Evolutionary conservation across 163 green algal genomes (phyloP).

Genomic region (Coccomyxa subellipsoidea): DNA sequence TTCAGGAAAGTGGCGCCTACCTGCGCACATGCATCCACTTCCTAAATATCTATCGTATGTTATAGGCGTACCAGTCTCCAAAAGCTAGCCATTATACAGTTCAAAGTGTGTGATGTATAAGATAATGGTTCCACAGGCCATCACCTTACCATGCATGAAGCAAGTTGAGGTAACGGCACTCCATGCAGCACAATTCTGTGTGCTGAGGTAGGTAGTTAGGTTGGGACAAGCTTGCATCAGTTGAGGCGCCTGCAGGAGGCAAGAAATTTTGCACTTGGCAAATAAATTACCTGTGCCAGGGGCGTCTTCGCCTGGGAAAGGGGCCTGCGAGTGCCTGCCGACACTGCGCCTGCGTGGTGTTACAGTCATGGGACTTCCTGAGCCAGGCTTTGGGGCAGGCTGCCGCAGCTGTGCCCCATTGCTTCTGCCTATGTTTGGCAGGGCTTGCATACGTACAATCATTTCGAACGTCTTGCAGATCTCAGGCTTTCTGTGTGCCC

Average conservation of each 20-base stretch:
- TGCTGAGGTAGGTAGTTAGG: not conserved
- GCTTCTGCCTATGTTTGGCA: not conserved
- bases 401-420: not conserved
- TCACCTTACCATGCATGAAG: not conserved
- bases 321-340: not conserved
- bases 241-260: not conserved
- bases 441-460: not conserved
- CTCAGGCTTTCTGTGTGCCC: not conserved
- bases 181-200: not conserved
- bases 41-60: not conserved
- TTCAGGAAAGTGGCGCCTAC: not conserved
- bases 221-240: not conserved
- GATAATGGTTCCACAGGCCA: not conserved
- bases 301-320: not conserved
- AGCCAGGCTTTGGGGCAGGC: not conserved
- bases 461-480: not conserved
- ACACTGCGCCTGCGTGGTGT: not conserved
- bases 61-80: too few relatives aligned
- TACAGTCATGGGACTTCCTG: not conserved
- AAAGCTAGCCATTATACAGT: too few relatives aligned
- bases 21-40: not conserved
- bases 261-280: too few relatives aligned
- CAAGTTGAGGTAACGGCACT: not conserved
- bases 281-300: slow-evolving; percentile 13
- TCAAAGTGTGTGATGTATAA: not conserved